Base-by-base conservation (phyloP, 2,329 filamentous ascomycete species). In the Epichloe baconii region DNA sequence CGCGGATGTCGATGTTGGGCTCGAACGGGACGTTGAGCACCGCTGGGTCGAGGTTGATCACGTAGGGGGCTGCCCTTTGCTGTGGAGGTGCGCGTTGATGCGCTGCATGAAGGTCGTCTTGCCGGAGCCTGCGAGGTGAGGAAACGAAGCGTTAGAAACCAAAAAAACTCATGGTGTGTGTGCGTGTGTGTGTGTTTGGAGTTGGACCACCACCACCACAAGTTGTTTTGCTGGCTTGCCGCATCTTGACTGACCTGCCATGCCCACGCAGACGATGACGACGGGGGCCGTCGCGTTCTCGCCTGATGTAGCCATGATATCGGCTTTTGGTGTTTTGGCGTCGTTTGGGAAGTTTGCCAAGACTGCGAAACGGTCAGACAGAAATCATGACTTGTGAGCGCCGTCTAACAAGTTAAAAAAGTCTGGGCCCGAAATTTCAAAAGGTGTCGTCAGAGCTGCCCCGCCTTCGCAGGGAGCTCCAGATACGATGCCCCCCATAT, bases 101-200 rank as follows among this genome's bases (percentile, higher is more conserved):
- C 93, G 83, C 66, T 97, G 91, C 91, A 98, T 97, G 65, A 98
- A 98, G 0, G 94, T 98, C n/a, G 93, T 98, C 75, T 98, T 98
- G 62, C 93, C 93, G 15, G 89, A 95, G 61, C 93, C 85, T 86
- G 58, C 46, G 48, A 19, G 53, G 59, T 17, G 12, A n/a, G n/a
- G 38, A 8, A 10, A 4, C 26, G 26, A 31, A 10, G 8, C 10
- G 26, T 31, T 11, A 31, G 26, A 31, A 31, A 31, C 26, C 26
- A 10, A 3, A 26, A 3, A 26, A 31, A 10, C 3, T 10, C 26
- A 31, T 10, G 26, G 3, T 31, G 26, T 7, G 23, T 7, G 23
- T 23, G 23, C 2, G 23, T 7, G 23, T 26, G 23, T 26, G 26
- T 10, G 26, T 31, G 26, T 31, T 31, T 31, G 26, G 26, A 31